phyloP scores from a whole-genome alignment of 768 basidiomycete species.

The Russula sp. region DNA sequence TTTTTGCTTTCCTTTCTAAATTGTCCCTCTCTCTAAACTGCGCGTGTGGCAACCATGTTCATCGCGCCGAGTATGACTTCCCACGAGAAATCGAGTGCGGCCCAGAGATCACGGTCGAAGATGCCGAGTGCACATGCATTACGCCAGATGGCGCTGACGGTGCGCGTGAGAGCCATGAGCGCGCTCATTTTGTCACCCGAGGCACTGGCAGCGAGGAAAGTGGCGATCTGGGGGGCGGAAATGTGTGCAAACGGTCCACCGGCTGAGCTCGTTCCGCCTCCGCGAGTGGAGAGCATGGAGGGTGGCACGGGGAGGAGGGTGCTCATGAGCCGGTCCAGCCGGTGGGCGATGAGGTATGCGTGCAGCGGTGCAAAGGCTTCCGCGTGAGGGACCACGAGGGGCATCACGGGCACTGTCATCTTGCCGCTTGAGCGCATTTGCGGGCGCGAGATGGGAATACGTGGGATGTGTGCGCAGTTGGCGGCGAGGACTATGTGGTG shows the following conservation, averaged over 20 bases:
- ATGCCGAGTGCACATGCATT: constrained; percentile 71
- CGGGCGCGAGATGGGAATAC: constrained; percentile 41
- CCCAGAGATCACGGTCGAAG: constrained; percentile 63
- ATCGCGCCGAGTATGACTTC: constrained; percentile 60
- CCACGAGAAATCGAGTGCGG: constrained; percentile 65
- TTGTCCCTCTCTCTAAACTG: constrained; percentile 12
- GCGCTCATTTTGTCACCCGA: constrained; percentile 38
- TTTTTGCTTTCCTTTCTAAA: not conserved
- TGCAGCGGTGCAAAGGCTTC: constrained; percentile 64
- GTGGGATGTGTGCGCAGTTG: constrained; percentile 56
- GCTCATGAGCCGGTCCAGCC: constrained; percentile 54
- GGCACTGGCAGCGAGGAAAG: constrained; percentile 32
- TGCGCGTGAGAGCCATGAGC: constrained; percentile 48
- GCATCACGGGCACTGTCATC: constrained; percentile 57
- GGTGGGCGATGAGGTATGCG: constrained; percentile 66
- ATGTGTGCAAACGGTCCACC: constrained; percentile 31
- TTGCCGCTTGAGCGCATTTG: constrained; percentile 31
- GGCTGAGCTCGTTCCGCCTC: constrained; percentile 14
- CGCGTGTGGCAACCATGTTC: constrained; percentile 35
- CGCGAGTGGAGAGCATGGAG: constrained; percentile 31
- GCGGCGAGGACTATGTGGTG: constrained; percentile 63
- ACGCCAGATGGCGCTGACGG: constrained; percentile 66
- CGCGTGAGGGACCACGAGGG: constrained; percentile 66
- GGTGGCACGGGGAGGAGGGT: constrained; percentile 57
- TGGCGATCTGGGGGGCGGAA: constrained; percentile 31